Percentiles rank a stretch among this genome's conserved stretches.
Evolutionary conservation across 179 eudicot species (phyloP).

Genomic region (Silene noctiflora): DNA sequence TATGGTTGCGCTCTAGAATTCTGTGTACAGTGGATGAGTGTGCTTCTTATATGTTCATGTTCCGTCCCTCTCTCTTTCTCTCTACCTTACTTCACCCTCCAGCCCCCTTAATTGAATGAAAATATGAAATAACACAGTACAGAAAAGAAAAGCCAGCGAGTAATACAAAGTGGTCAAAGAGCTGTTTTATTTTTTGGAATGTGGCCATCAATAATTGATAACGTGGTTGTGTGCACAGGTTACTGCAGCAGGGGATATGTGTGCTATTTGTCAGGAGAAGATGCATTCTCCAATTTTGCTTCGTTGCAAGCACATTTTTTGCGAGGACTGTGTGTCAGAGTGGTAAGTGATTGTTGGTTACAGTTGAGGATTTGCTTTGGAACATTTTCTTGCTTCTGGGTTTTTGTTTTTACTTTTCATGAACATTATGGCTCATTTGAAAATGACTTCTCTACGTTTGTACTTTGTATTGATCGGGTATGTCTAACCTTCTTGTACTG

Average conservation of each 20-base stretch:
- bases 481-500: no score
- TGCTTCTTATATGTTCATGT: slow-evolving; percentile 1
- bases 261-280: slow-evolving; percentile 91
- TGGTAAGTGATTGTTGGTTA: slow-evolving; percentile 48
- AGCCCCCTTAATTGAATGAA: neutral
- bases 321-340: slow-evolving; percentile 84
- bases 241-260: slow-evolving; percentile 70
- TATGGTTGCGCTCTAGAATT: neutral
- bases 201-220: neutral
- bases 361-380: neutral
- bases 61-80: neutral
- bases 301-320: slow-evolving; percentile 81
- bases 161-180: neutral
- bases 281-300: slow-evolving; percentile 76
- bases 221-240: slow-evolving; percentile 44
- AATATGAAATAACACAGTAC: neutral
- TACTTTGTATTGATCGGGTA: neutral
- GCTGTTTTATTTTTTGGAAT: slow-evolving; percentile 8
- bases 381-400: neutral
- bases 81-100: neutral
- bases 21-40: neutral
- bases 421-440: neutral
- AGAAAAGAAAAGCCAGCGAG: neutral
- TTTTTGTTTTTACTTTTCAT: neutral
- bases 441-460: neutral